Conservation (phyloP, 2,329 filamentous ascomycete genomes). For the Amylocarpus encephaloides region DNA sequence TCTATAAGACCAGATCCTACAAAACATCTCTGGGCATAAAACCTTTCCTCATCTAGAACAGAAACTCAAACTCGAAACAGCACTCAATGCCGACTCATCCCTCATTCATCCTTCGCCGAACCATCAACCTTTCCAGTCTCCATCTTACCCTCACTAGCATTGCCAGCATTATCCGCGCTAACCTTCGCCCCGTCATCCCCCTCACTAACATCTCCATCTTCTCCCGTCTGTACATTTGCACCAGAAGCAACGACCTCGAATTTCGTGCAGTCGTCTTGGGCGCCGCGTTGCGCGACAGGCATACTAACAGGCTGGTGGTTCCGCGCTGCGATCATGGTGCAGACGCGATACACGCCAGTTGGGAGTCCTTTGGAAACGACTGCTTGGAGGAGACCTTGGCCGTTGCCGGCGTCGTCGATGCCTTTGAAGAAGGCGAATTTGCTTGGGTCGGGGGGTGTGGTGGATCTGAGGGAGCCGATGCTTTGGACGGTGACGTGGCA, state of each 20-base stretch:
- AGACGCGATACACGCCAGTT: slow-evolving; percentile 35
- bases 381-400: slow-evolving; percentile 32
- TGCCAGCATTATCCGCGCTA: not conserved
- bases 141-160: not conserved
- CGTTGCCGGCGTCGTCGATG: slow-evolving; percentile 33
- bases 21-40: too few species aligned
- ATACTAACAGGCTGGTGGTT: slow-evolving; percentile 36
- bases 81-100: too few species aligned
- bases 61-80: too few species aligned
- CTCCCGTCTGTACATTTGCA: slow-evolving; percentile 1
- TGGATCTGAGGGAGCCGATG: slow-evolving; percentile 26
- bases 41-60: too few species aligned
- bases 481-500: slow-evolving; percentile 32
- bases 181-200: not conserved
- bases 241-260: slow-evolving; percentile 29
- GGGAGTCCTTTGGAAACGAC: slow-evolving; percentile 32
- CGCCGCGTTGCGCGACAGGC: slow-evolving; percentile 36
- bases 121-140: slow-evolving; percentile 3
- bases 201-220: not conserved
- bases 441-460: slow-evolving; percentile 21
- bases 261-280: slow-evolving; percentile 37
- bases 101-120: too few species aligned
- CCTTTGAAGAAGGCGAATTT: slow-evolving; percentile 34
- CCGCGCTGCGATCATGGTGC: slow-evolving; percentile 34
- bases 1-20: too few species aligned